Base-by-base conservation (phyloP, 2,329 filamentous ascomycete species). In the Trichophyton simii region DNA sequence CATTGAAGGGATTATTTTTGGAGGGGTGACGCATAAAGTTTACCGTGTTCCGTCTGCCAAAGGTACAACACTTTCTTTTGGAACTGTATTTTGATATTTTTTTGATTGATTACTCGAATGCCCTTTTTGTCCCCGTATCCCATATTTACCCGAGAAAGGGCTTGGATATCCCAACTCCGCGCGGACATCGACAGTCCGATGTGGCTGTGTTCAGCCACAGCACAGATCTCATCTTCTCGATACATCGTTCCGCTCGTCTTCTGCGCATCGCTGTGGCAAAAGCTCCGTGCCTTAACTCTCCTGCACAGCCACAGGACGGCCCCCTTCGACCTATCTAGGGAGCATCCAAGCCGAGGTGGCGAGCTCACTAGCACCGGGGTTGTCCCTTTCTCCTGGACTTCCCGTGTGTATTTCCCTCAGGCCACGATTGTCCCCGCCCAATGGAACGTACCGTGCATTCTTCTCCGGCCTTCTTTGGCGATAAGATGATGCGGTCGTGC, bases 401-500 rank as follows among this genome's bases (percentile, higher is more conserved):
- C 52, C 52, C 52, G 52, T 55, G 52, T 55, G 13, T 55, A 55
- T 55, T 55, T 55, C 52, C 52, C 52, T 55, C 52, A 36, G 22
- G n/a, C 46, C 46, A 52, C 25, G 50, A 28, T 15, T 22, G 9
- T 52, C 46, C 46, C 46, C 46, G 20, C 25, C n/a, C 15, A 11
- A 55, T 20, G n/a, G 28, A 22, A 31, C 20, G 8, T 9, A n/a
- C 36, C 31, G 52, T 28, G 28, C 52, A 28, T 55, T 55, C 52
- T 55, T 15, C 52, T 13, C 8, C 13, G 25, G 6, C n/a, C 13
- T 36, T 55, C 15, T 55, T 11, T 28, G 18, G 28, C 15, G 52
- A 31, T 38, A 28, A 1, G 34, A 38, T 38, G 34, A 38, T 38
- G 34, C 34, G 6, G 34, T 13, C 34, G 34, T 38, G 11, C 34